phyloP scores from a whole-genome alignment of 495 filamentous ascomycete species.

The Elasticomyces elasticus region DNA sequence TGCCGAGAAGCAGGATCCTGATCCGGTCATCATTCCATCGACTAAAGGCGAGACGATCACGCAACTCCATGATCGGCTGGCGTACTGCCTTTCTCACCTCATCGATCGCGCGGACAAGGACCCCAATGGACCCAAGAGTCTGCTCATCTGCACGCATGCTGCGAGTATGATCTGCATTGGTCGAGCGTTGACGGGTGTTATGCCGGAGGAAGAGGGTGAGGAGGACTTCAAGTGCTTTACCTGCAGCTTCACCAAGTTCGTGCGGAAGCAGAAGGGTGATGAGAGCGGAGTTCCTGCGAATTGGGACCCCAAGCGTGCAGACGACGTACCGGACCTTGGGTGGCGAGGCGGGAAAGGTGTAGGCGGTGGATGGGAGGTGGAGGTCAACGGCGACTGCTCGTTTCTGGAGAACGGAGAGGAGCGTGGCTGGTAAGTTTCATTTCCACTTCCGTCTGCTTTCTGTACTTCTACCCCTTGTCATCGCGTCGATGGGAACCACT shows the following conservation, averaged over 20 bases:
- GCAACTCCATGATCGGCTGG: conserved; percentile 69
- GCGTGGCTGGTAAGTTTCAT: conserved; percentile 63
- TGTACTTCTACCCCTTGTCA: not conserved
- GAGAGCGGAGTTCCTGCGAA: conserved; percentile 14
- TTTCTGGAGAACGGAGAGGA: conserved; percentile 73
- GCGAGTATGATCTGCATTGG: conserved; percentile 80
- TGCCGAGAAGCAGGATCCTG: not conserved
- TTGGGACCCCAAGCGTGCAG: conserved; percentile 21
- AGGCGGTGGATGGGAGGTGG: conserved; percentile 69
- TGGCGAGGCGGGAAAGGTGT: conserved; percentile 62
- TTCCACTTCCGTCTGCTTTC: conserved; percentile 3
- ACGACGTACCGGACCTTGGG: conserved; percentile 36
- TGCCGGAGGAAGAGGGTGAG: conserved; percentile 55
- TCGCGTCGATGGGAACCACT: conserved; percentile 9
- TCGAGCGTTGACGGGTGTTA: conserved; percentile 61
- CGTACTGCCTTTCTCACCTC: conserved; percentile 56
- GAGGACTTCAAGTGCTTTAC: conserved; percentile 87
- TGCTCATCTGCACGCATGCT: conserved; percentile 85
- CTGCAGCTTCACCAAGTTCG: conserved; percentile 62
- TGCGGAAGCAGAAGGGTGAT: conserved; percentile 21
- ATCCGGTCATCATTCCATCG: conserved; percentile 52
- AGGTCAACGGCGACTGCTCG: conserved; percentile 70
- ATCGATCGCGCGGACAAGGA: conserved; percentile 61
- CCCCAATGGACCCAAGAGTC: conserved; percentile 42
- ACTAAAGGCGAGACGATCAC: conserved; percentile 65